Evolutionary conservation across 2,329 filamentous ascomycete species (phyloP).

Genomic region (Fusarium buxicola): DNA sequence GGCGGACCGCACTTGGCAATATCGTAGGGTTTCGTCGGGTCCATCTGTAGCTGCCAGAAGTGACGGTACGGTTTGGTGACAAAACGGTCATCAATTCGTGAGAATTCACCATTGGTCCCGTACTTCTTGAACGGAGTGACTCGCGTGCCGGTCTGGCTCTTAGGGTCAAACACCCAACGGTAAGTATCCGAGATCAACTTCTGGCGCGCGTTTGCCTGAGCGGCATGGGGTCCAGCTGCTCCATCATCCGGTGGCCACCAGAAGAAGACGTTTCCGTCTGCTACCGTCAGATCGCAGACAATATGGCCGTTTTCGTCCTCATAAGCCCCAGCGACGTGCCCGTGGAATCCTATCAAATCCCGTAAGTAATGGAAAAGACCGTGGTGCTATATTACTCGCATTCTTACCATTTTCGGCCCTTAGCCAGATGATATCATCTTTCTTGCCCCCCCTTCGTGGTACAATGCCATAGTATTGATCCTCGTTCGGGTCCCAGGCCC

Average conservation of each 20-base stretch:
- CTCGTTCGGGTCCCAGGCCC: slow-evolving; percentile 12
- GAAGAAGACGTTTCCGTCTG: slow-evolving; percentile 28
- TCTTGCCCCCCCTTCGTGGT: slow-evolving; percentile 12
- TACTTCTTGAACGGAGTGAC: slow-evolving; percentile 8
- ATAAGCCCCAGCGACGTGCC: slow-evolving; percentile 24
- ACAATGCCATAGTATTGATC: slow-evolving; percentile 14
- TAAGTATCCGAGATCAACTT: slow-evolving; percentile 12
- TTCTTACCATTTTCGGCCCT: slow-evolving; percentile 17
- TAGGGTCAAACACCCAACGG: slow-evolving; percentile 14
- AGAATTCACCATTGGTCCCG: slow-evolving; percentile 18
- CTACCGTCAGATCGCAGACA: slow-evolving; percentile 19
- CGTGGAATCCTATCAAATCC: slow-evolving; percentile 15
- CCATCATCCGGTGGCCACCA: slow-evolving; percentile 12
- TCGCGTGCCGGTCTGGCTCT: not conserved
- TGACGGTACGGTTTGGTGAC: slow-evolving; percentile 17
- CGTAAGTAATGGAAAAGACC: not conserved
- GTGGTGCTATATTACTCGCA: accelerated
- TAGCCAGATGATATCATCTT: slow-evolving; percentile 15
- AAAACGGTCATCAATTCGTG: slow-evolving; percentile 15
- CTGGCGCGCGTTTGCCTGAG: slow-evolving; percentile 4
- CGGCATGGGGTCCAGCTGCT: slow-evolving; percentile 1
- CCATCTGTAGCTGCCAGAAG: slow-evolving; percentile 22
- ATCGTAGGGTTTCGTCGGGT: not conserved
- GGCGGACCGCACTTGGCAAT: slow-evolving; percentile 12
- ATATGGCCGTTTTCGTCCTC: slow-evolving; percentile 23